A percentile compares a stretch with the other conserved stretches of the same genome.
Evolutionary conservation across 495 filamentous ascomycete species (phyloP).

Genomic region (Poronia punctata): DNA sequence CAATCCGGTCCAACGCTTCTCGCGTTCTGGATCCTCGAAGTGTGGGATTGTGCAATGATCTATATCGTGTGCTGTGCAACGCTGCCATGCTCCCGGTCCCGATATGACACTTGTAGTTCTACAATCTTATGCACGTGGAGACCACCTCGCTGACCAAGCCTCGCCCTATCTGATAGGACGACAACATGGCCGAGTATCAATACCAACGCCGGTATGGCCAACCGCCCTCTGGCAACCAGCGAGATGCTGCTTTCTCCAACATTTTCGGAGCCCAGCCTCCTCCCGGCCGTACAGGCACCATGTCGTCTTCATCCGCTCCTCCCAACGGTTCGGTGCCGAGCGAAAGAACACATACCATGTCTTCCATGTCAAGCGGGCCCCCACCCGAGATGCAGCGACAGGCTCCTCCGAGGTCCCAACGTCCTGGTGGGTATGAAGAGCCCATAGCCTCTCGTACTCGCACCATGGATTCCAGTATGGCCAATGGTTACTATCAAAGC

Average conservation of each 20-base stretch:
- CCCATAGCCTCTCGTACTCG: slow-evolving; percentile 26
- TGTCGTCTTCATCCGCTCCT: slow-evolving; percentile 68
- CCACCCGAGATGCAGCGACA: slow-evolving; percentile 46
- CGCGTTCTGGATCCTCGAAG: too few relatives aligned
- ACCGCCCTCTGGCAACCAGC: slow-evolving; percentile 64
- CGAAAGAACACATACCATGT: slow-evolving; percentile 83
- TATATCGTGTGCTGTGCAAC: slow-evolving; percentile 16
- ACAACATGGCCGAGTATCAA: slow-evolving; percentile 80
- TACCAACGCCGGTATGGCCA: slow-evolving; percentile 62
- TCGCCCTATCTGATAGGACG: slow-evolving; percentile 14
- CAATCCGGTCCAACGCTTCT: not conserved
- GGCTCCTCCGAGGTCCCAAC: slow-evolving; percentile 55
- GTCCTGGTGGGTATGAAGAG: slow-evolving; percentile 43
- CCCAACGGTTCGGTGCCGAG: slow-evolving; percentile 32
- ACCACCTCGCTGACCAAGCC: slow-evolving; percentile 5
- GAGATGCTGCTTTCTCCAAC: slow-evolving; percentile 91
- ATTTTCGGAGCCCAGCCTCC: slow-evolving; percentile 89
- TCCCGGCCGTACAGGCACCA: slow-evolving; percentile 80
- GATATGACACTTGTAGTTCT: not conserved
- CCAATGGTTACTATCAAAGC: slow-evolving; percentile 51
- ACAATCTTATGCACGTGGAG: slow-evolving; percentile 2
- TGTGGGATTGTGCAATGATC: too few relatives aligned
- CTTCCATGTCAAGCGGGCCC: slow-evolving; percentile 60
- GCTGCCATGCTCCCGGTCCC: not conserved
- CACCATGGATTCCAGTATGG: slow-evolving; percentile 34